Conservation (phyloP, 768 basidiomycete species). For the Pholiota conissans region DNA sequence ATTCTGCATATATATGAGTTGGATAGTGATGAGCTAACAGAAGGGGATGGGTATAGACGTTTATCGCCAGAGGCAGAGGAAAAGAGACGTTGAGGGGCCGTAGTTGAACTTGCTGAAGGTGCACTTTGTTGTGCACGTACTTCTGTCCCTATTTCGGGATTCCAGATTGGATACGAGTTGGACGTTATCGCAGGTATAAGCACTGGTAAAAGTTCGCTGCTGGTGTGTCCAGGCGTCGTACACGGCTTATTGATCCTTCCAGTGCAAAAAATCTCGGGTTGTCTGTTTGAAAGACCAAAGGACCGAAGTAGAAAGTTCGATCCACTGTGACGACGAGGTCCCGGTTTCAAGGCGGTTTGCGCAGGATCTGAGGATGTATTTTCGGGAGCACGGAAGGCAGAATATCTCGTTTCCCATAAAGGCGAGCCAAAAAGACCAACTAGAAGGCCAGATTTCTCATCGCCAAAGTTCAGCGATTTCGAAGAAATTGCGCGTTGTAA, state of each 20-base stretch:
- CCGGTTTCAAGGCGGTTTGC: background rate
- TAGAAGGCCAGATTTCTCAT: slow-evolving; percentile 35
- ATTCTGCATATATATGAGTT: background rate
- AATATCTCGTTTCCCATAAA: slow-evolving; percentile 40
- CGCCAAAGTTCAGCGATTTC: background rate
- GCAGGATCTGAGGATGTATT: too few species aligned
- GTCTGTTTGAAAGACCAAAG: too few species aligned
- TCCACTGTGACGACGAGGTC: background rate
- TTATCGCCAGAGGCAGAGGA: background rate
- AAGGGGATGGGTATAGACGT: background rate
- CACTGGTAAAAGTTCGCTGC: too few species aligned
- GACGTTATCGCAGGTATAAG: too few species aligned
- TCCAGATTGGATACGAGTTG: too few species aligned
- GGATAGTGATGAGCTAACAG: background rate
- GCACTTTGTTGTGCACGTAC: too few species aligned
- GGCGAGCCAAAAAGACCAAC: slow-evolving; percentile 49
- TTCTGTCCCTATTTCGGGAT: too few species aligned
- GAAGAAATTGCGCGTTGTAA: background rate
- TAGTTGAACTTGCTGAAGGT: too few species aligned
- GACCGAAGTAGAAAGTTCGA: background rate
- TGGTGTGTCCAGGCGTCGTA: too few species aligned
- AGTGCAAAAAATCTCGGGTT: too few species aligned
- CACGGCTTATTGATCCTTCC: too few species aligned
- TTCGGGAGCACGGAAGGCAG: background rate
- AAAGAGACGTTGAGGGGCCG: background rate